Evolutionary conservation across 2,329 filamentous ascomycete species (phyloP), one percentile per base, ranked within the genome.

Genomic region (Penicillium thymicola): DNA sequence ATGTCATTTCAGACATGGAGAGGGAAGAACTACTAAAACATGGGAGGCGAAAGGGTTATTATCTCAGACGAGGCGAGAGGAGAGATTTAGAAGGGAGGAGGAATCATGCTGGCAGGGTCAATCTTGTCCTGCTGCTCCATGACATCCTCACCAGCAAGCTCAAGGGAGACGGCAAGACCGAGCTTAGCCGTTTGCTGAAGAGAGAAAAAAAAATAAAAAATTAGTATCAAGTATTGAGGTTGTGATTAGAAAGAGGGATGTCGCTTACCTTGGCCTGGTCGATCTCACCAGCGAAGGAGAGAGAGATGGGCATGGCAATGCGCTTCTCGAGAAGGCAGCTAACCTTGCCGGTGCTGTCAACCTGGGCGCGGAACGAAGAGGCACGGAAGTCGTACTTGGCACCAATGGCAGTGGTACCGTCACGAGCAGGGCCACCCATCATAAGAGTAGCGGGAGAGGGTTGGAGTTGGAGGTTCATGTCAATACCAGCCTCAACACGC

Each of bases 351-450:
- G 90, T 87, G 70, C 92, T 95, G 79, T 99, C 94, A 67, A 97
- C 84, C 79, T 99, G 94, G 43, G 93, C 94, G 64, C 93, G 87
- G 86, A 97, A 96, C 49, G 91, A 94, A 54, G 90, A 94, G 79
- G 92, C 90, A 72, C 90, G 86, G 85, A 99, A 99, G 75, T 97
- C 93, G 79, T 99, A 99, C 79, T 99, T 99, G 73, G 92, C 90
- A 70, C 93, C 94, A 68, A 97, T 84, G 53, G 92, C 91, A 52
- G 95, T 92, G 59, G 90, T 84, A 54, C 94, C 94, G 76, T 99
- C 92, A 76, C 92, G 93, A 75, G 87, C 85, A 52, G 87, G 74
- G 45, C 86, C 86, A 58, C 90, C 90, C 86, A 94, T 92, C 76
- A 90, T 79, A 61, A 85, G 84, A 51, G 84, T 85, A 51, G 80